Conservation (phyloP, 169 alveolate species). For the Neospora caninum region DNA sequence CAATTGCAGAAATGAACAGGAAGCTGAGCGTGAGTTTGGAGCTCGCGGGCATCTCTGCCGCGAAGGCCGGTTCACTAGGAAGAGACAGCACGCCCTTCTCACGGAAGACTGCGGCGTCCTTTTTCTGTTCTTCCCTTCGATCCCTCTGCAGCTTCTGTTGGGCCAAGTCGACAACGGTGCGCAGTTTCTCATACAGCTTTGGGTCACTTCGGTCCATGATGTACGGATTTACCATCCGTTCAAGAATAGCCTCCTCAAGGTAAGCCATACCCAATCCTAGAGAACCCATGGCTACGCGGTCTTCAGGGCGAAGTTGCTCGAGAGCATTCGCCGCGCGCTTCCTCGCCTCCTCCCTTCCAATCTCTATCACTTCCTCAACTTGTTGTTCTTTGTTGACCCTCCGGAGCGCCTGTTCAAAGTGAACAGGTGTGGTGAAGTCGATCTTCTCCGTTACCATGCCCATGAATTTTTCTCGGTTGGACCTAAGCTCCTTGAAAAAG, state of each 20-base stretch:
- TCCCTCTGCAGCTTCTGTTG: background rate
- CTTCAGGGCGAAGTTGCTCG: background rate
- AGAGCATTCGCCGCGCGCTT: background rate
- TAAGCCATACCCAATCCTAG: background rate
- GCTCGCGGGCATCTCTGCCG: background rate
- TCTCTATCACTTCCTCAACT: background rate
- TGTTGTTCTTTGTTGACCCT: background rate
- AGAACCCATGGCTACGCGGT: background rate
- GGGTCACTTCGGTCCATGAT: background rate
- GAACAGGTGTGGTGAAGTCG: background rate
- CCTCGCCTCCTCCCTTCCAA: background rate
- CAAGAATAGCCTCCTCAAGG: background rate
- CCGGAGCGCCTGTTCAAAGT: background rate
- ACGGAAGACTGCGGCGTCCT: background rate
- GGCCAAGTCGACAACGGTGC: background rate
- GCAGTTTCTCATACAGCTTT: background rate
- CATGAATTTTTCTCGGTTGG: background rate
- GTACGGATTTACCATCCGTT: background rate
- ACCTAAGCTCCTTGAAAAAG: background rate
- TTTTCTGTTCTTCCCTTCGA: background rate
- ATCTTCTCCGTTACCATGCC: background rate
- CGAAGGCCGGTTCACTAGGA: background rate
- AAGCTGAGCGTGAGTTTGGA: background rate
- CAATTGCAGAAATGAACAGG: background rate
- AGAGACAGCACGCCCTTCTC: background rate